Percentiles rank a stretch among this genome's conserved stretches.
Evolutionary conservation across 2,329 filamentous ascomycete species (phyloP).

Genomic region (Cadophora malorum): DNA sequence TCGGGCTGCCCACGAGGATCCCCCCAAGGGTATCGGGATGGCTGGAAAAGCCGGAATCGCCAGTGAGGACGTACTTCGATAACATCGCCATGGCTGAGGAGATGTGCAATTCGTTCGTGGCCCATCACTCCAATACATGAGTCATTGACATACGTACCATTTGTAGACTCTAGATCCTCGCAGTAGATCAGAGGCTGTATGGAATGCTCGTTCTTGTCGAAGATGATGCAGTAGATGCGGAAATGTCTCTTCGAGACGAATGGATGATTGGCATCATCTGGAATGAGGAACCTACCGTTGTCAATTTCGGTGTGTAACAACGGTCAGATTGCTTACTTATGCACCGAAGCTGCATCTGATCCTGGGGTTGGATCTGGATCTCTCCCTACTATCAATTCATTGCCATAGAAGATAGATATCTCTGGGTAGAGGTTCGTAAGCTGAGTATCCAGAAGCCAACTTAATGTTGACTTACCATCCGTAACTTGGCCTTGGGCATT

Average conservation of each 20-base stretch:
- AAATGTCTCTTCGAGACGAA: conserved; percentile 60
- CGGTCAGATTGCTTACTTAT: background rate
- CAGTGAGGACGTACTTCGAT: conserved; percentile 51
- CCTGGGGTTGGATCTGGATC: background rate
- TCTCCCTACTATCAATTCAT: conserved; percentile 14
- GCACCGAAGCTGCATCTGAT: background rate
- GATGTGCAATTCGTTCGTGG: conserved; percentile 47
- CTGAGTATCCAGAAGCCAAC: background rate
- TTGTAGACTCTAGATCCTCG: conserved; percentile 60
- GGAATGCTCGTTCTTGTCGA: conserved; percentile 49
- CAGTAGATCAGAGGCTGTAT: conserved; percentile 56
- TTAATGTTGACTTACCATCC: conserved; percentile 15
- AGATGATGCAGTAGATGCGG: conserved; percentile 60
- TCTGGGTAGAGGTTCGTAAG: conserved; percentile 11
- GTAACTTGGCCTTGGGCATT: conserved; percentile 1
- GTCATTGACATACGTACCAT: conserved; percentile 60
- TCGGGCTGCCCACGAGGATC: conserved; percentile 42
- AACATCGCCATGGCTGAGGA: conserved; percentile 58
- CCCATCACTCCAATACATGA: conserved; percentile 52
- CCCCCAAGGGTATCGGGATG: conserved; percentile 20
- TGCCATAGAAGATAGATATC: conserved; percentile 1
- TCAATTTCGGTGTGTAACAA: background rate
- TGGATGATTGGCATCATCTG: conserved; percentile 9
- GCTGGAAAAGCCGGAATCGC: conserved; percentile 47
- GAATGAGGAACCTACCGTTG: background rate